Conservation (phyloP, 805 yeast species). For the Schwanniomyces polymorphus region DNA sequence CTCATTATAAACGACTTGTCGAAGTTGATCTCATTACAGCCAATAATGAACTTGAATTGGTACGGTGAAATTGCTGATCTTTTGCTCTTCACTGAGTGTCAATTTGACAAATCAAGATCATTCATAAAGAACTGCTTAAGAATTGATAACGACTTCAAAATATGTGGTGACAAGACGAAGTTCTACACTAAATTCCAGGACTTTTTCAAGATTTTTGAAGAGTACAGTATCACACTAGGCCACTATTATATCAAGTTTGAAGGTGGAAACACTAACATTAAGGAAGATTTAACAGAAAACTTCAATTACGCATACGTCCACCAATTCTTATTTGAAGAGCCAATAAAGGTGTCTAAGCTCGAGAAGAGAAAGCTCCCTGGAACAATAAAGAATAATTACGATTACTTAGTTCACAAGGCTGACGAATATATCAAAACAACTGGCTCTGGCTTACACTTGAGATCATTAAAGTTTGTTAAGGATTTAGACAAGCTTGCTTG, state of each 20-base stretch:
- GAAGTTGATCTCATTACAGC: conserved; percentile 25
- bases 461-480: conserved; percentile 22
- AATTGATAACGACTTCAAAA: conserved; percentile 68
- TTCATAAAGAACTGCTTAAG: conserved; percentile 69
- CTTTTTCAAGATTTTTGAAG: conserved; percentile 38
- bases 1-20: conserved; percentile 23
- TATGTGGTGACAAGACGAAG: conserved; percentile 59
- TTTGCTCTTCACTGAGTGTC: conserved; percentile 49
- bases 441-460: conserved; percentile 9
- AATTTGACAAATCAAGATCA: conserved; percentile 51
- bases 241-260: conserved; percentile 20
- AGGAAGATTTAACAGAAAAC: conserved; percentile 12
- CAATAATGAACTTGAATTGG: conserved; percentile 20
- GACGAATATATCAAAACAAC: conserved; percentile 23
- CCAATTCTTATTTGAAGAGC: conserved; percentile 24
- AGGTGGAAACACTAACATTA: conserved; percentile 23
- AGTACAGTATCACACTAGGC: conserved; percentile 40
- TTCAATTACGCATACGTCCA: conserved; percentile 21
- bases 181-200: conserved; percentile 47
- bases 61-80: conserved; percentile 28
- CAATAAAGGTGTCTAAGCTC: conserved; percentile 24
- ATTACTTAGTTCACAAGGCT: conserved; percentile 41
- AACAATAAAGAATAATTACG: conserved; percentile 40
- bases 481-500: conserved; percentile 40
- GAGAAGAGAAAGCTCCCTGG: conserved; percentile 24